Conservation (phyloP, 2,329 filamentous ascomycete species). For the Diaporthe vaccinii region DNA sequence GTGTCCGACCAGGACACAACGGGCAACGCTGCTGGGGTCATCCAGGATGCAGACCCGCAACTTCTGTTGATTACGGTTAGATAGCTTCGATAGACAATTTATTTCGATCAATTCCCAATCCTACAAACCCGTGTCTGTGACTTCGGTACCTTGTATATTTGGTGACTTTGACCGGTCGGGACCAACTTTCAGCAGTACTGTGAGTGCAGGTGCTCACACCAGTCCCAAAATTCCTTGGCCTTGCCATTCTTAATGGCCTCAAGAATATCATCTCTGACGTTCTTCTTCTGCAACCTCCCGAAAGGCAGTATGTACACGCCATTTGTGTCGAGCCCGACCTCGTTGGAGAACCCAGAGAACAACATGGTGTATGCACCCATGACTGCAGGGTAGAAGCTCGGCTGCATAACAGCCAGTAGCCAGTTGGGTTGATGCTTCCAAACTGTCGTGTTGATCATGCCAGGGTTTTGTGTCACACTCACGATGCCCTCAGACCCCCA, state of each 20-base stretch:
- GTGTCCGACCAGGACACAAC: not conserved
- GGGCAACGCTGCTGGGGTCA: slow-evolving; percentile 32
- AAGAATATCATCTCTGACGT: slow-evolving; percentile 29
- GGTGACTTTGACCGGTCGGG: not conserved
- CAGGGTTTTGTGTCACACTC: slow-evolving; percentile 39
- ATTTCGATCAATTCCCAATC: not conserved
- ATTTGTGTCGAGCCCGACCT: slow-evolving; percentile 35
- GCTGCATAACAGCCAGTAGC: slow-evolving; percentile 34
- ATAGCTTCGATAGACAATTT: not conserved
- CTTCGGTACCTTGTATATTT: not conserved
- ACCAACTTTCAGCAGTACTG: not conserved
- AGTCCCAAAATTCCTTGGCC: slow-evolving; percentile 37
- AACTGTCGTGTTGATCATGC: slow-evolving; percentile 38
- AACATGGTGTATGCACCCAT: slow-evolving; percentile 40
- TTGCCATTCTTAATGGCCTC: slow-evolving; percentile 35
- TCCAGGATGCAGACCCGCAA: slow-evolving; percentile 22
- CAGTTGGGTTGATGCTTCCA: slow-evolving; percentile 38
- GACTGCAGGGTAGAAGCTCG: slow-evolving; percentile 19
- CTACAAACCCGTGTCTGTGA: too few species aligned
- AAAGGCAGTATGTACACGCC: slow-evolving; percentile 39
- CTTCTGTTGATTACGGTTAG: slow-evolving; percentile 7
- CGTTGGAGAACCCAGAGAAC: slow-evolving; percentile 31
- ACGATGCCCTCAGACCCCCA: slow-evolving; percentile 37
- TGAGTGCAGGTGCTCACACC: slow-evolving; percentile 31
- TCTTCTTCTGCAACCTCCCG: slow-evolving; percentile 35